Evolutionary conservation across 2,329 filamentous ascomycete genomes (phyloP).

Genomic region (Ophiocordyceps polyrhachis-furcata): DNA sequence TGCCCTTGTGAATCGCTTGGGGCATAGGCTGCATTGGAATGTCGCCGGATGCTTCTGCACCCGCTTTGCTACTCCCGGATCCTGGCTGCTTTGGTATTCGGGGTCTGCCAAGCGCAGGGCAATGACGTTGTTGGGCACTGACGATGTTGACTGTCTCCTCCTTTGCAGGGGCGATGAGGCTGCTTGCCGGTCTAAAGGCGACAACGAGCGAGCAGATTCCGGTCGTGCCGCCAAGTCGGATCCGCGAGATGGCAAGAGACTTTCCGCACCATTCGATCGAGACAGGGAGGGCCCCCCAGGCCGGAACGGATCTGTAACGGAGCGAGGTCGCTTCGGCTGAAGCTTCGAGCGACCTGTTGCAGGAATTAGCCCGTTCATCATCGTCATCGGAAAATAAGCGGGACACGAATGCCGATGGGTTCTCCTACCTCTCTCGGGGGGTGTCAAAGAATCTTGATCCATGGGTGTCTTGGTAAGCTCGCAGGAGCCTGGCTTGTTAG

Average conservation of each 20-base stretch:
- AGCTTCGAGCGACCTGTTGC: conserved; percentile 25
- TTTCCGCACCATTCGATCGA: conserved; percentile 20
- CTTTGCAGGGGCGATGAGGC: conserved; percentile 13
- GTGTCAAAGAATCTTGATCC: conserved; percentile 64
- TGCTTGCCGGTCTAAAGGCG: conserved; percentile 36
- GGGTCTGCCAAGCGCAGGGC: conserved; percentile 86
- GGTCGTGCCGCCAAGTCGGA: conserved; percentile 24
- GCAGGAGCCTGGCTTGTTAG: conserved; percentile 30
- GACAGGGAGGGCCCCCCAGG: conserved; percentile 22
- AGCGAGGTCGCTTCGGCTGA: conserved; percentile 23
- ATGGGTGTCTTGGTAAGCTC: conserved; percentile 40
- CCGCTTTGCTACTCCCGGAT: conserved; percentile 50
- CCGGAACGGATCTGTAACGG: conserved; percentile 42
- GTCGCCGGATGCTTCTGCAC: conserved; percentile 95
- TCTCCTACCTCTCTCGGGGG: conserved; percentile 47
- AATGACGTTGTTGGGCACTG: conserved; percentile 45
- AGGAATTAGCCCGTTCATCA: not conserved
- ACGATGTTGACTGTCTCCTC: conserved; percentile 42
- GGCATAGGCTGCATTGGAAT: conserved; percentile 84
- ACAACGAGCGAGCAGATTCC: conserved; percentile 36
- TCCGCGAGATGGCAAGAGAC: conserved; percentile 31
- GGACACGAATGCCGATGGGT: not conserved
- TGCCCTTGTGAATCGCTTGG: conserved; percentile 87
- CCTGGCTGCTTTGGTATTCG: conserved; percentile 51
- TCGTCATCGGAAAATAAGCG: not conserved